Evolutionary conservation across 169 alveolate genomes (phyloP).

Genomic region (Eimeria tenella): DNA sequence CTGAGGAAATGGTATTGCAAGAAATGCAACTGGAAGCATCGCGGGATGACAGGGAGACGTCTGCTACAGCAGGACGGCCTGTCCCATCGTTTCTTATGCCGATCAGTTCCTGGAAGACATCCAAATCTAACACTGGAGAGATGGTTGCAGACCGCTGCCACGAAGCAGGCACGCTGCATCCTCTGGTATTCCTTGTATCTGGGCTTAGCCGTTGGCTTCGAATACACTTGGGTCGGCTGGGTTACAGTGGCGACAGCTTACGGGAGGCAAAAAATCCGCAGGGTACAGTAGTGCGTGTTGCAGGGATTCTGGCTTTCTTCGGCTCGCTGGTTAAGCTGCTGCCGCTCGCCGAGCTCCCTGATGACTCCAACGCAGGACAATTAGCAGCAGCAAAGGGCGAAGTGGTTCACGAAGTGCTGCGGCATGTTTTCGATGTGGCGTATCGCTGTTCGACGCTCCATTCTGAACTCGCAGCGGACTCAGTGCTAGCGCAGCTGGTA

Average conservation of each 20-base stretch:
- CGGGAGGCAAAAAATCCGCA: neutral
- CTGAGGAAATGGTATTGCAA: neutral
- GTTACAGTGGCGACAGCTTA: constrained; percentile 23
- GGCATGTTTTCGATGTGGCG: constrained; percentile 51
- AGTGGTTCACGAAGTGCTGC: constrained; percentile 10
- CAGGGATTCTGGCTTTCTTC: constrained; percentile 59
- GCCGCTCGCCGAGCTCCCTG: constrained; percentile 46
- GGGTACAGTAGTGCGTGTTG: constrained; percentile 60
- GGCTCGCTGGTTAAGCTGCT: constrained; percentile 40
- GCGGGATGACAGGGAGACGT: neutral
- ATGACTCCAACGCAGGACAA: neutral
- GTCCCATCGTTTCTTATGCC: neutral
- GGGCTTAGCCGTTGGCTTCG: constrained; percentile 72
- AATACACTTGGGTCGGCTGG: constrained; percentile 67
- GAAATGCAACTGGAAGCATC: constrained; percentile 50
- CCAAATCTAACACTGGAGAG: neutral
- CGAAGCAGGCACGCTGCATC: constrained; percentile 21
- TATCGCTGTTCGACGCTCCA: constrained; percentile 75
- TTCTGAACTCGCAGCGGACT: constrained; percentile 34
- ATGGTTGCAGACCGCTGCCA: neutral
- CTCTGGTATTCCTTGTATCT: constrained; percentile 50
- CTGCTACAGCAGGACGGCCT: neutral
- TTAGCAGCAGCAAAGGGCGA: neutral
- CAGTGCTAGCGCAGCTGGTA: constrained; percentile 50
- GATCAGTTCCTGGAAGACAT: neutral